Conservation (phyloP, 352 stramenopile species). For the Phytophthora pseudosyringae region DNA sequence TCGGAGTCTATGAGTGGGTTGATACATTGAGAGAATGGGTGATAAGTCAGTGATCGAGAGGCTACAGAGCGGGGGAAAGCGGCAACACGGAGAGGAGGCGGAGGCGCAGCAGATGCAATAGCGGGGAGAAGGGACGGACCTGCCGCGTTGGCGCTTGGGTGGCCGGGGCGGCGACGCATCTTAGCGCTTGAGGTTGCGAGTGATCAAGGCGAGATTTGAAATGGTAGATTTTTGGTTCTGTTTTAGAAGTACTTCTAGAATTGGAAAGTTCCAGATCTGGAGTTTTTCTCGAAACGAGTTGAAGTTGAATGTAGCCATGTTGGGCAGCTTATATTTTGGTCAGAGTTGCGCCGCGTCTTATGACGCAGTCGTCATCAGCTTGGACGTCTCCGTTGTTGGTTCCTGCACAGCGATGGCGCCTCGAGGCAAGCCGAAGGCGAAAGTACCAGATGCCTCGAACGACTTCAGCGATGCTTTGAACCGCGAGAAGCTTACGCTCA, state of each 20-base stretch:
- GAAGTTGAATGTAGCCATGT: conserved; percentile 1
- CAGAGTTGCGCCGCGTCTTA: not conserved
- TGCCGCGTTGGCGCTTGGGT: conserved; percentile 22
- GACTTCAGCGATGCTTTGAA: conserved; percentile 40
- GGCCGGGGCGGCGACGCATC: conserved; percentile 43
- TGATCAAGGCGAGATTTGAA: conserved; percentile 9
- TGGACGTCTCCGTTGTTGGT: not conserved
- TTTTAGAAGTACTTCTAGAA: not conserved
- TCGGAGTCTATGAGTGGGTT: conserved; percentile 25
- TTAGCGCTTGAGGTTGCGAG: conserved; percentile 5
- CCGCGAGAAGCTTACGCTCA: conserved; percentile 24
- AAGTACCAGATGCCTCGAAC: conserved; percentile 21
- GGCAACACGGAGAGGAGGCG: conserved; percentile 6
- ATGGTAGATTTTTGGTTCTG: not conserved
- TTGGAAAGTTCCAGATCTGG: not conserved
- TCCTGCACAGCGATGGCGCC: not conserved
- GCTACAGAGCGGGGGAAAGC: conserved; percentile 1
- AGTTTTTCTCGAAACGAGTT: not conserved
- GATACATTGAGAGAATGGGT: conserved; percentile 4
- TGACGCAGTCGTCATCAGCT: not conserved
- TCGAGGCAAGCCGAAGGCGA: conserved; percentile 26
- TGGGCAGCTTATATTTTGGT: not conserved
- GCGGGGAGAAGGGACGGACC: conserved; percentile 15
- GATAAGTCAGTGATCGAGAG: conserved; percentile 19
- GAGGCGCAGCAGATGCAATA: conserved; percentile 1